Evolutionary conservation across 2,329 filamentous ascomycete species (phyloP).

Genomic region (Ceratocystis eucalypticola): DNA sequence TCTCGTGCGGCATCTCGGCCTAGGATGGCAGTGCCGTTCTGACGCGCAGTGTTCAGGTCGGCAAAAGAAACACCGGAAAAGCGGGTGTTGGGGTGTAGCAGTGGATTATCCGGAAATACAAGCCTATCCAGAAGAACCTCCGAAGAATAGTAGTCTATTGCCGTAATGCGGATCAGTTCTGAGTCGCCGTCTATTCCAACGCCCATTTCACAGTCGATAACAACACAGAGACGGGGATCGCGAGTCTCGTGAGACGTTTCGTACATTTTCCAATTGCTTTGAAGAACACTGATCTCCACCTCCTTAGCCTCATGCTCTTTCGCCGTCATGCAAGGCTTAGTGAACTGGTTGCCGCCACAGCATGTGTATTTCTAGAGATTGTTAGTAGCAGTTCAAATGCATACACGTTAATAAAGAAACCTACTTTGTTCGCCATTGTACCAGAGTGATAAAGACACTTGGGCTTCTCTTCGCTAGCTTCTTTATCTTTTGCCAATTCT

Average conservation of each 20-base stretch:
- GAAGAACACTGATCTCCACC: slow-evolving; percentile 22
- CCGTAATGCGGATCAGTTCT: slow-evolving; percentile 39
- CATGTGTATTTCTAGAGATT: slow-evolving; percentile 25
- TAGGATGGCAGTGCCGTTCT: slow-evolving; percentile 26
- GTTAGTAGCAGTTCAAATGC: slow-evolving; percentile 10
- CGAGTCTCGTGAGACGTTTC: slow-evolving; percentile 20
- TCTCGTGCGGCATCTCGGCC: slow-evolving; percentile 32
- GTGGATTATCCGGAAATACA: slow-evolving; percentile 34
- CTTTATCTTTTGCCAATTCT: background rate
- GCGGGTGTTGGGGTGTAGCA: slow-evolving; percentile 37
- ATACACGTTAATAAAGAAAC: background rate
- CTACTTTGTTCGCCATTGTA: slow-evolving; percentile 24
- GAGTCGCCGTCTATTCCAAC: slow-evolving; percentile 31
- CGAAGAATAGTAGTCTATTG: slow-evolving; percentile 39
- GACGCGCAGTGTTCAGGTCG: slow-evolving; percentile 29
- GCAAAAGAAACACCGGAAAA: slow-evolving; percentile 35
- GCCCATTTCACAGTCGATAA: slow-evolving; percentile 45
- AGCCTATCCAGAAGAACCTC: slow-evolving; percentile 37
- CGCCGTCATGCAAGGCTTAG: slow-evolving; percentile 23
- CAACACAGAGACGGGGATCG: slow-evolving; percentile 26
- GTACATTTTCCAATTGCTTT: slow-evolving; percentile 23
- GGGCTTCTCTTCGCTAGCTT: slow-evolving; percentile 9
- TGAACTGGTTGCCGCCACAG: slow-evolving; percentile 22
- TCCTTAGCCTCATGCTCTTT: slow-evolving; percentile 22
- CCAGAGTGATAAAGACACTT: slow-evolving; percentile 23